Evolutionary conservation across 2,329 filamentous ascomycete genomes (phyloP).

Genomic region (Capronia americana): DNA sequence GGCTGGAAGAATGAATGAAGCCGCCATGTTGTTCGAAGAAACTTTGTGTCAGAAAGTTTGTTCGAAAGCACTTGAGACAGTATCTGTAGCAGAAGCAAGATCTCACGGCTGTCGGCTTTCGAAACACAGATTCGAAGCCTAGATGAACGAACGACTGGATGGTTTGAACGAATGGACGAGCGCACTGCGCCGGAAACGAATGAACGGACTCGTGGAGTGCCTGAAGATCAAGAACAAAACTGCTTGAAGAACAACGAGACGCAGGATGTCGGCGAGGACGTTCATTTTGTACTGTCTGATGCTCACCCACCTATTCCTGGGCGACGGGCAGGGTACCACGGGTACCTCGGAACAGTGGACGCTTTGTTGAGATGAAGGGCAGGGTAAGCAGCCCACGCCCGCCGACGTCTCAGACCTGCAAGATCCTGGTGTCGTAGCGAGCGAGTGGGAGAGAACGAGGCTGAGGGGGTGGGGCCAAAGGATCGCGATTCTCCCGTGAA

Average conservation of each 20-base stretch:
- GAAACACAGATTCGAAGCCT: constrained; percentile 18
- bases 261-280: neutral
- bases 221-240: constrained; percentile 9
- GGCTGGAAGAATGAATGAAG: constrained; percentile 19
- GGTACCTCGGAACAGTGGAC: neutral
- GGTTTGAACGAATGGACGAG: constrained; percentile 25
- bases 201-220: constrained; percentile 22
- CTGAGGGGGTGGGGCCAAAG: constrained; percentile 16
- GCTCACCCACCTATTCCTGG: neutral
- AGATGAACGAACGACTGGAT: constrained; percentile 12
- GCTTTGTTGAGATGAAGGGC: constrained; percentile 8
- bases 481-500: constrained; percentile 18
- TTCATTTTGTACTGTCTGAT: constrained; percentile 8
- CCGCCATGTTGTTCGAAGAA: constrained; percentile 19
- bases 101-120: constrained; percentile 18
- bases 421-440: neutral
- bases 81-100: constrained; percentile 18
- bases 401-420: constrained; percentile 19
- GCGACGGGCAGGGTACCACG: constrained; percentile 2
- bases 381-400: constrained; percentile 3
- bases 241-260: neutral
- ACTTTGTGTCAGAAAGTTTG: constrained; percentile 4
- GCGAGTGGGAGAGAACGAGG: constrained; percentile 11
- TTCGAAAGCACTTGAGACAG: constrained; percentile 14
- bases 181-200: constrained; percentile 27